Evolutionary conservation across 441 rosid genomes (phyloP), one percentile per base, ranked within the genome.

Genomic region (Manihot esculenta): DNA sequence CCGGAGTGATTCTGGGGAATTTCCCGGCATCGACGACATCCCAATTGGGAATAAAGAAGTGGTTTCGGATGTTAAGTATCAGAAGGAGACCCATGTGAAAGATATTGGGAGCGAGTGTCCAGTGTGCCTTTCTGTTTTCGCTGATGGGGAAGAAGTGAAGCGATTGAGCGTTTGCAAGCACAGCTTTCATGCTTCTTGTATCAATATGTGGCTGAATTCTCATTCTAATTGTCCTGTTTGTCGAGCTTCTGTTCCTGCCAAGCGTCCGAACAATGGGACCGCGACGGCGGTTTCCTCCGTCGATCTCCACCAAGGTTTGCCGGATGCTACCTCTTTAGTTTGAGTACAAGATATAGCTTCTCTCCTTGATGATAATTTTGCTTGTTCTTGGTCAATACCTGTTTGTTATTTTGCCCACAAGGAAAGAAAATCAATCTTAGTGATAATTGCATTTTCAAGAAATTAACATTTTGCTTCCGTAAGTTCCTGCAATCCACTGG

Each of bases 191-290:
- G 85, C 82, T 62, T 1, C 66, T 14, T 94, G 97, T 73, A 84
- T 93, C 33, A 84, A 89, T 45, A 6, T 0, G 80, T 94, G 98
- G 98, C 79, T 94, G 13, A 80, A 54, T 42, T 81, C 84, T 49
- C 81, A 88, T 42, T 47, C 86, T 7, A 87, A 74, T 72, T 94
- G 98, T 48, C 98, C 98, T 2, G 78, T 86, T 70, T 94, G 98
- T 71, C 85, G 98, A 0, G 90, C 93, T 27, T 38, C 79, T 38
- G 86, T 88, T 60, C 5, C 83, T 30, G 79, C 79, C 26, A 82
- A 76, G 76, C 78, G 56, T 18, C 75, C 82, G 8, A 62, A 64
- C 15, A 77, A 72, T 62, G 53, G 72, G 20, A 21, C 53, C 4
- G 3, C 26, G 49, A 26, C 0, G 45, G 45, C 8, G 35, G 7